Base-by-base conservation (phyloP, 2,329 filamentous ascomycete genomes). In the Xylariaceae sp. region DNA sequence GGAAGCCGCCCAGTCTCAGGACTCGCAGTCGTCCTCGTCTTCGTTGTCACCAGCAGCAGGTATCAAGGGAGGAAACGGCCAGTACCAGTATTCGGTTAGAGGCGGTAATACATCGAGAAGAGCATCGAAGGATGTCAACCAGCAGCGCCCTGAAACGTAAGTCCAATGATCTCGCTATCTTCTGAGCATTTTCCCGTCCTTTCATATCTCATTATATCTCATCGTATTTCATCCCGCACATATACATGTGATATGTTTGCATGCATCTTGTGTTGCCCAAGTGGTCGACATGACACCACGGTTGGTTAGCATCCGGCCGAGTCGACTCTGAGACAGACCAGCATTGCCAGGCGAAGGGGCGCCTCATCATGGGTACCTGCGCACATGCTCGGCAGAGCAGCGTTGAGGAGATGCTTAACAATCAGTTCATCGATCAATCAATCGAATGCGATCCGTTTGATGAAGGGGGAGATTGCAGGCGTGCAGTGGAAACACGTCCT, bases 61-160 rank as follows among this genome's bases (percentile, higher is more conserved):
- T 51, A 65, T 68, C 55, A 59, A 65, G 56, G 70, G 67, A 50
- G 73, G 74, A 51, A 76, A 76, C 64, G 70, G 65, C 50, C 62
- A 67, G 52, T 70, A 71, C 56, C 66, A 68, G 54, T 76, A 75
- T 60, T 70, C 72, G 0, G 73, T 76, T 60, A 69, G 68, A 63
- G 74, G 74, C 49, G 74, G 74, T 2, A 69, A 71, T 34, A 61
- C 73, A 53, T 69, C 74, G 34, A 63, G 64, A 42, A 63, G 69
- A 39, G 70, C 73, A n/a, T 66, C 71, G 3, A 69, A 66, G 53
- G 70, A 74, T 56, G 68, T 69, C 58, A 56, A 68, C n/a, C 61
- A 69, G 55, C 64, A 66, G 51, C 63, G 23, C 23, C 23, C 66
- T 35, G 69, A 66, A 52, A 61, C 60, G 68, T 70, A 65, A 68